Evolutionary conservation across 2,329 filamentous ascomycete genomes (phyloP), one percentile per base, ranked within the genome.

Genomic region (Coniochaeta sp.): DNA sequence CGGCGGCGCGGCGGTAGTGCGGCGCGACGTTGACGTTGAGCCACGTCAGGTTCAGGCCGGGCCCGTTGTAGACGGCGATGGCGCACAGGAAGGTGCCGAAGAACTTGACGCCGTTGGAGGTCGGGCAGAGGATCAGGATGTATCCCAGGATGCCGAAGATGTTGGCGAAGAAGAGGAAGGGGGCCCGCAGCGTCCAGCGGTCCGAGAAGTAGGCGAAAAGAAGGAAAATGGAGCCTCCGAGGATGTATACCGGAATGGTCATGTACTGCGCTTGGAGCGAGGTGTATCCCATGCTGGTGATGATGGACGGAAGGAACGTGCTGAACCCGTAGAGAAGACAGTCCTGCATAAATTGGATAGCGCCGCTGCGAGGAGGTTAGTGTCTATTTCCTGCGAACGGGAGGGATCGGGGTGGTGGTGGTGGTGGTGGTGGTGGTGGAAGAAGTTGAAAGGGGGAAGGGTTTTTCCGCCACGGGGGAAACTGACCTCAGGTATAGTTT

Each of bases 151-250:
- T 74, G 3, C 76, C 78, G 34, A 80, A 75, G 12, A 79, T 58
- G 0, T 85, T 83, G 36, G 85, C 76, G 28, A 72, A 63, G 28
- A 90, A 86, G 63, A 91, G 88, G 72, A 74, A 69, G 1, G 67
- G 67, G 0, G 70, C 70, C 3, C 73, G 69, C 16, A 71, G 54
- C 24, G 66, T 67, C 36, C 72, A 68, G 11, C 72, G 70, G 66
- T 84, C 82, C 0, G 79, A 80, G n/a, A 76, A 62, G 47, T 68
- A 78, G 1, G 80, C 77, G 1, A 79, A 64, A 0, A 65, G 61
- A 6, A 84, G 69, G 64, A 80, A 84, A 28, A 69, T 66, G 7
- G 77, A 61, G 1, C 76, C 79, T 3, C 79, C 81, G 61, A 77
- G 77, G 16, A 82, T 67, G 64, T 82, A 85, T n/a, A 84, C 80